A percentile compares a stretch with the other conserved stretches of the same genome.
Evolutionary conservation across 2,329 filamentous ascomycete species (phyloP).

Genomic region (Geosmithia flava): DNA sequence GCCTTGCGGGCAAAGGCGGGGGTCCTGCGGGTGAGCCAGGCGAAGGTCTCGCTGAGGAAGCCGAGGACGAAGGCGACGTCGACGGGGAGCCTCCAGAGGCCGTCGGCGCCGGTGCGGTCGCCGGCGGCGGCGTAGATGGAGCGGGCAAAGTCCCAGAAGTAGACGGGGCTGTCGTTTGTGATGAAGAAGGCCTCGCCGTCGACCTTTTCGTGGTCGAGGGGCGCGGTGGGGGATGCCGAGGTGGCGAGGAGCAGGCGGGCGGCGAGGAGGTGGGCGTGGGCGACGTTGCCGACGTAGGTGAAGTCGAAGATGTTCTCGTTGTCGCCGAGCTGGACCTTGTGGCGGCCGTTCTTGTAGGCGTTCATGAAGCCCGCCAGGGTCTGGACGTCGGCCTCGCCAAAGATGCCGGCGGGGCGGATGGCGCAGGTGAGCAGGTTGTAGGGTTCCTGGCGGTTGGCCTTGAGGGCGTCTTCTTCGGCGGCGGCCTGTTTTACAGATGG

Average conservation of each 20-base stretch:
- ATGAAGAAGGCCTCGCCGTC: constrained; percentile 85
- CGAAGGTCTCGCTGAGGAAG: constrained; percentile 38
- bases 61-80: constrained; percentile 40
- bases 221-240: constrained; percentile 33
- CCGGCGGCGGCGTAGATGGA: constrained; percentile 61
- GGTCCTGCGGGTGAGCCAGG: constrained; percentile 33
- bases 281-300: constrained; percentile 51
- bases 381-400: constrained; percentile 79
- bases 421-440: constrained; percentile 61
- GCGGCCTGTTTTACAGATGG: constrained; percentile 39
- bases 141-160: constrained; percentile 82
- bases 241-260: constrained; percentile 58
- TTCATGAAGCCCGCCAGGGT: constrained; percentile 61
- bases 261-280: constrained; percentile 74
- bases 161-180: constrained; percentile 78
- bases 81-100: constrained; percentile 42
- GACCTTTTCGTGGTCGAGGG: constrained; percentile 60
- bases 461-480: constrained; percentile 70
- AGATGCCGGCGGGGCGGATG: constrained; percentile 78
- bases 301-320: constrained; percentile 53
- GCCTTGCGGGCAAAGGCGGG: constrained; percentile 47
- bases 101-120: constrained; percentile 33
- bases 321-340: constrained; percentile 68
- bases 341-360: constrained; percentile 55
- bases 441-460: constrained; percentile 52